phyloP scores from a whole-genome alignment of 2,329 filamentous ascomycete genomes.

The Aureobasidium sp. region DNA sequence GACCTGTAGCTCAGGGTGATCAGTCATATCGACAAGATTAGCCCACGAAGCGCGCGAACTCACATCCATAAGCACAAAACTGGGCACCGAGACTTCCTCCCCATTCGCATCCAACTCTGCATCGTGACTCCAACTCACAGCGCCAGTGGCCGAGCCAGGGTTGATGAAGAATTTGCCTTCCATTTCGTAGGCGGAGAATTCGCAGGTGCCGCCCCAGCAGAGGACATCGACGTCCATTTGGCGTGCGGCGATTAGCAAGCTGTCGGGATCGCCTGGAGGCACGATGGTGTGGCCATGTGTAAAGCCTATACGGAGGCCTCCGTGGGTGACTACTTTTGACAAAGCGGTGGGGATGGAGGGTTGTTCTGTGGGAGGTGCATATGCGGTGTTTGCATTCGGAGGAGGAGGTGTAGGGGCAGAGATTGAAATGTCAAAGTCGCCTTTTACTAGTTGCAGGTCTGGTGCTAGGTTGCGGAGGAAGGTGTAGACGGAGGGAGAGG shows the following conservation, averaged over 20 bases:
- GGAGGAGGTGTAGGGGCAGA: constrained; percentile 57
- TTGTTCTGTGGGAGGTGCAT: constrained; percentile 24
- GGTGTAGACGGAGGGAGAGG: constrained; percentile 62
- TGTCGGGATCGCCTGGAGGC: constrained; percentile 72
- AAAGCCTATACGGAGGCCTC: constrained; percentile 72
- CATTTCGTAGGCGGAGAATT: constrained; percentile 77
- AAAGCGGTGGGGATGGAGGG: constrained; percentile 53
- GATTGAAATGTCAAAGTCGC: constrained; percentile 75
- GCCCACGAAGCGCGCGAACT: constrained; percentile 46
- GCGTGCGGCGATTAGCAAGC: constrained; percentile 70
- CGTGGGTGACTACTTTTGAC: constrained; percentile 76
- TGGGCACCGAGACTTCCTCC: constrained; percentile 77
- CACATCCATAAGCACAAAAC: constrained; percentile 99
- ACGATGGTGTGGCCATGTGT: constrained; percentile 78
- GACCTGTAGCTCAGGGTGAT: constrained; percentile 23
- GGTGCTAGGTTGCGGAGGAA: constrained; percentile 63
- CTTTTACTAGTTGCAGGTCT: constrained; percentile 75
- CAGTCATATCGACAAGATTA: constrained; percentile 19
- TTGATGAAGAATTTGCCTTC: constrained; percentile 79
- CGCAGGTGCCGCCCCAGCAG: constrained; percentile 75
- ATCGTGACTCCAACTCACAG: constrained; percentile 63
- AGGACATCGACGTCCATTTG: constrained; percentile 78
- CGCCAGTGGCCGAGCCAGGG: constrained; percentile 73
- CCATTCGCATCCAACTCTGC: constrained; percentile 43
- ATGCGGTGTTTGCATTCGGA: constrained; percentile 24